Base-by-base conservation (phyloP, 352 stramenopile species). In the Blastocystis sp. region DNA sequence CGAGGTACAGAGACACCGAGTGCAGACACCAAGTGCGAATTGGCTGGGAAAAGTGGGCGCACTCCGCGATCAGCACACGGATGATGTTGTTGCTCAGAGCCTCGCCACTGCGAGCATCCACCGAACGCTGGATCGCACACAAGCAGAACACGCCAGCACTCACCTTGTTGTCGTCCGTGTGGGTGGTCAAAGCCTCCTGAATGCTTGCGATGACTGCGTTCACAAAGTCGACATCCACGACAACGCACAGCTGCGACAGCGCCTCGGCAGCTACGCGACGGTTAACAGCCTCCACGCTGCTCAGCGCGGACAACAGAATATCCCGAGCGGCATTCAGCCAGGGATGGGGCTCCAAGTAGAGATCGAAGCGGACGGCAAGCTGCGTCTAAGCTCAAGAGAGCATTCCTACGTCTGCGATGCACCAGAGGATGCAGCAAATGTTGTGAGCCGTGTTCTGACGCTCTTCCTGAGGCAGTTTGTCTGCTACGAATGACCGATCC, bases 371-470 rank as follows among this genome's bases (percentile, higher is more conserved):
- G 51, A 76, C 75, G 29, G 75, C 63, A 6, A 48, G 56, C 75
- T 85, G 48, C 3, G 34, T 6, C 51, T 67, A 11, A 71, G 24
- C 8, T 4, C 72, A 11, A 53, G n/a, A 36, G 4, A 0, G 11
- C 38, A 38, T 0, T 4, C 4, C 34, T 72, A 85, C 75, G 51
- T 85, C 75, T 8, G 53, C 53, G 7, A 85, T 48, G 46, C 75
- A 85, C 75, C 75, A 85, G 6, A 85, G 63, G 59, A 76, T 76
- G 18, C 57, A 72, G 29, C 54, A 73, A 18, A 85, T 76, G 46
- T 85, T 85, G 57, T 85, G 57, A 18, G 75, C 75, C 8, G 24
- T 48, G 24, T 42, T 48, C 69, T 61, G 48, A 11, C 51, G 48
- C 38, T 65, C 53, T 21, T 79, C 69, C 40, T 65, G 32, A n/a